Evolutionary conservation across 2,329 filamentous ascomycete species (phyloP).

Genomic region (Neofusicoccum ribis): DNA sequence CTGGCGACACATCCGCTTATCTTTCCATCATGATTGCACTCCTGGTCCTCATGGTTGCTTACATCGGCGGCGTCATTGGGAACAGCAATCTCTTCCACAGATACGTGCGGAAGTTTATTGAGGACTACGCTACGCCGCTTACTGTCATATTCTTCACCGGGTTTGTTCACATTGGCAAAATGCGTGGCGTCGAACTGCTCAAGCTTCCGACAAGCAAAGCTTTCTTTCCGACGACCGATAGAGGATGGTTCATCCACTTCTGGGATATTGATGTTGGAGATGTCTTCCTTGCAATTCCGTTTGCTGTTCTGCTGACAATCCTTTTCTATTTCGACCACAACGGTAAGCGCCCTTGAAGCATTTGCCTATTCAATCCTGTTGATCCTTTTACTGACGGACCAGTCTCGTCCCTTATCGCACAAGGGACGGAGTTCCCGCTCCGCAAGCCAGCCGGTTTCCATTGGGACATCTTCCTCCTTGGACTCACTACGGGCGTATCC

Average conservation of each 20-base stretch:
- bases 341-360: not conserved
- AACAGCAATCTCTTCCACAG: slow-evolving; percentile 71
- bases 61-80: slow-evolving; percentile 67
- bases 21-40: slow-evolving; percentile 75
- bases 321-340: slow-evolving; percentile 92
- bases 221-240: slow-evolving; percentile 74
- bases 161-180: slow-evolving; percentile 82
- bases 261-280: slow-evolving; percentile 74
- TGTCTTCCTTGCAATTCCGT: slow-evolving; percentile 83
- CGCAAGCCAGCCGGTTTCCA: slow-evolving; percentile 62
- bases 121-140: slow-evolving; percentile 80
- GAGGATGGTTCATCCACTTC: slow-evolving; percentile 77
- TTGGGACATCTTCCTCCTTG: slow-evolving; percentile 61
- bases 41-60: slow-evolving; percentile 75
- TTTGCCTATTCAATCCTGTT: no score
- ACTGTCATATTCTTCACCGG: slow-evolving; percentile 78
- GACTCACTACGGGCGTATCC: slow-evolving; percentile 56
- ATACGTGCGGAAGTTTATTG: slow-evolving; percentile 76
- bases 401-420: slow-evolving; percentile 56
- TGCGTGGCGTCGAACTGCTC: slow-evolving; percentile 69
- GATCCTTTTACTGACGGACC: slow-evolving; percentile 22
- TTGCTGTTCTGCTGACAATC: slow-evolving; percentile 78
- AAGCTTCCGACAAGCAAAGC: slow-evolving; percentile 73
- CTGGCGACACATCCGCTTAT: slow-evolving; percentile 65
- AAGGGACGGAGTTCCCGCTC: slow-evolving; percentile 57